Evolutionary conservation across 2,329 filamentous ascomycete genomes (phyloP).

Genomic region (Gnomoniopsis smithogilvyi): DNA sequence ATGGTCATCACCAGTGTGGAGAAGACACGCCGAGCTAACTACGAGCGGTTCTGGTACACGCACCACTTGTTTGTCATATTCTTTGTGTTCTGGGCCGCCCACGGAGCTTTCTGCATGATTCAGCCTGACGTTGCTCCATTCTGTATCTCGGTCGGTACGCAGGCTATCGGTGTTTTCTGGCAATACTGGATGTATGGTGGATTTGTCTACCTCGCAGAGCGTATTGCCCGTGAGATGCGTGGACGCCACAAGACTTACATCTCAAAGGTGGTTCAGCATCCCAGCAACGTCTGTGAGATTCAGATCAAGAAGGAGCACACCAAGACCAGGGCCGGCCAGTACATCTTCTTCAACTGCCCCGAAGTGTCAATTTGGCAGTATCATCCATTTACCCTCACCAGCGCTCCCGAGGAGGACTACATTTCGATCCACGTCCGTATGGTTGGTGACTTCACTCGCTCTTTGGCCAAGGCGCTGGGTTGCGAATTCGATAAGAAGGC

Average conservation of each 20-base stretch:
- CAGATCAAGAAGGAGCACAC: conserved; percentile 90
- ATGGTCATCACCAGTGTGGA: conserved; percentile 78
- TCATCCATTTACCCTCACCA: conserved; percentile 82
- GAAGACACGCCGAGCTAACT: conserved; percentile 75
- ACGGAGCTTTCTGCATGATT: conserved; percentile 89
- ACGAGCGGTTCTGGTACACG: conserved; percentile 87
- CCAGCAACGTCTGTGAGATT: conserved; percentile 84
- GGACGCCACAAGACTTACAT: conserved; percentile 82
- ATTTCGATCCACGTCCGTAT: conserved; percentile 83
- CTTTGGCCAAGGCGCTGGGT: conserved; percentile 66
- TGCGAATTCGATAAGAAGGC: conserved; percentile 67
- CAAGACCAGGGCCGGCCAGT: conserved; percentile 77
- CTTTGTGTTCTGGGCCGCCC: conserved; percentile 89
- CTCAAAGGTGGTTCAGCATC: conserved; percentile 85
- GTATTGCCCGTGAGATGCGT: conserved; percentile 73
- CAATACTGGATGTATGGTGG: conserved; percentile 85
- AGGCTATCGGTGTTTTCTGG: conserved; percentile 76
- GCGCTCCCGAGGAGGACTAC: conserved; percentile 85
- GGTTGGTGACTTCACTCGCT: conserved; percentile 77
- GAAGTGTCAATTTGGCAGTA: conserved; percentile 87
- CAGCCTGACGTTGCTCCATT: conserved; percentile 78
- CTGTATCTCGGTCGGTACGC: conserved; percentile 64
- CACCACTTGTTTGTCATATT: conserved; percentile 86
- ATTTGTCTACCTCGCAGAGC: conserved; percentile 76
- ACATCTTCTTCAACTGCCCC: conserved; percentile 86